Evolutionary conservation across 176 grass and related monocot species (phyloP).

Genomic region (Avena sativa): DNA sequence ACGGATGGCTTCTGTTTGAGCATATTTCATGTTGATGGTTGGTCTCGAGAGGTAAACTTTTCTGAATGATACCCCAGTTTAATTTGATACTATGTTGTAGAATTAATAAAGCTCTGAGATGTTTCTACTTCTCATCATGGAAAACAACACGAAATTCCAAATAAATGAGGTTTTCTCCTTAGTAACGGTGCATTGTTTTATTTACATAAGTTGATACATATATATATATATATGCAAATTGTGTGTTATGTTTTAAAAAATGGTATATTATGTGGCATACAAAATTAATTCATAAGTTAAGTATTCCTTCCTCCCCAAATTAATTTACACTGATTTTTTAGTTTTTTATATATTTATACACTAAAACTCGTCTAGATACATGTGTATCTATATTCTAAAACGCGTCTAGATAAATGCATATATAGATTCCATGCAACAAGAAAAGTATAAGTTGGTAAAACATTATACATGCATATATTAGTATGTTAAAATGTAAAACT

Average conservation of each 20-base stretch:
- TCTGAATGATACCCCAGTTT: neutral
- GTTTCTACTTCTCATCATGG: neutral
- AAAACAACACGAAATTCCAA: neutral
- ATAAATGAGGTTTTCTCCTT: neutral
- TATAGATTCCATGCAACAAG: too few relatives aligned
- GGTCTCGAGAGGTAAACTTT: slow-evolving; percentile 64
- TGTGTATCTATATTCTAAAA: too few relatives aligned
- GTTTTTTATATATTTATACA: too few relatives aligned
- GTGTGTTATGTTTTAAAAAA: neutral
- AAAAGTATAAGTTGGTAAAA: neutral
- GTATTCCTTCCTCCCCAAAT: neutral
- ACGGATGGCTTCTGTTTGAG: slow-evolving; percentile 78
- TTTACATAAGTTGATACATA: neutral
- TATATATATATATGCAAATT: neutral
- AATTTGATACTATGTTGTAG: neutral
- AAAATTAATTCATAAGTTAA: neutral
- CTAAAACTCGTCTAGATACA: too few relatives aligned
- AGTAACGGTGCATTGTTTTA: neutral
- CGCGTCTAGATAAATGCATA: too few relatives aligned
- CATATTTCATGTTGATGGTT: slow-evolving; percentile 85
- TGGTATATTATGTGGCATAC: neutral
- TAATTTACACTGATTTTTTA: too few relatives aligned
- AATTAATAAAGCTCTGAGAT: neutral
- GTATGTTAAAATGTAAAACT: neutral
- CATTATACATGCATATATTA: too few relatives aligned